Base-by-base conservation (phyloP, 2,329 filamentous ascomycete genomes). In the Diaporthe citri region DNA sequence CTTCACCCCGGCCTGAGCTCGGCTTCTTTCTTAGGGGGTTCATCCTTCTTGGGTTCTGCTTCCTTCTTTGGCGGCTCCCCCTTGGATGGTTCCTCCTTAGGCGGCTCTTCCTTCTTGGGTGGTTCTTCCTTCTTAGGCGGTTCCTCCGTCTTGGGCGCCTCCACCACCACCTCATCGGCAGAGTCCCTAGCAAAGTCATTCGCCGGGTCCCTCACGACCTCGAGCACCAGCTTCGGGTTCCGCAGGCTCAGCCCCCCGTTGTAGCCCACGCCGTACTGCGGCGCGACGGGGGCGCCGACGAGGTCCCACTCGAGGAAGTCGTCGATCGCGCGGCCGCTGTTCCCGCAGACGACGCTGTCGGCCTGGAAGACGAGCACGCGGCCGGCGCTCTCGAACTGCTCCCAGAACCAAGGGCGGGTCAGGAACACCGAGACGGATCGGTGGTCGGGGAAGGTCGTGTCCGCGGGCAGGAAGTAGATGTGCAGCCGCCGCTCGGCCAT, bases 311-410 rank as follows among this genome's bases (percentile, higher is more conserved):
- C 77, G 15, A 84, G 22, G 69, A 86, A 85, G 66, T 84, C 83
- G 59, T 85, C 83, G n/a, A 81, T 77, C 62, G 76, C 78, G 5
- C 72, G 74, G 39, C 77, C 52, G 25, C 81, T 76, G 43, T 80
- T 81, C 56, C 78, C 79, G 79, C 84, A 85, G 15, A 85, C 59
- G 73, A 85, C 80, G 72, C 81, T 82, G 78, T 85, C 84, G 36
- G 81, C 80, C 79, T 85, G 84, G 80, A 85, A 85, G 12, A 84
- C 74, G 22, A 85, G 80, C 22, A 85, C 77, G 75, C 83, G 81
- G 51, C 77, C 70, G 48, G 83, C 82, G 7, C 81, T 80, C 31
- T 77, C 77, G 55, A 85, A 80, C 74, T 83, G 81, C 70, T 82
- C 80, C 83, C 83, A 85, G 25, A 85, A 77, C 82, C 83, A 85